phyloP scores from a whole-genome alignment of 345 rosid species.

The Sapria himalayana region DNA sequence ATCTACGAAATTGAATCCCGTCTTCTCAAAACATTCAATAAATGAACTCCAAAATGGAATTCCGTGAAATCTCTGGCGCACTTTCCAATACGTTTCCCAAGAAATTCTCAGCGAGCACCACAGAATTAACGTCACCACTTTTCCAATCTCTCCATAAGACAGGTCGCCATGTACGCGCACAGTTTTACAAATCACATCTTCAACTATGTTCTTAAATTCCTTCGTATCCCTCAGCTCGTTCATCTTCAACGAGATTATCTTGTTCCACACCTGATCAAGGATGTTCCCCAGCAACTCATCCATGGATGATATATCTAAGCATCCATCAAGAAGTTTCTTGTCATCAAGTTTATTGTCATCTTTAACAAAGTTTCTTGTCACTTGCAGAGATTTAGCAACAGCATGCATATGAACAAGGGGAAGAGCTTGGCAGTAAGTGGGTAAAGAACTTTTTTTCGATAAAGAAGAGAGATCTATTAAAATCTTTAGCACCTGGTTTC shows the following conservation, averaged over 20 bases:
- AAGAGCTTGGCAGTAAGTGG: constrained; percentile 10
- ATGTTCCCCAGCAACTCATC: no score
- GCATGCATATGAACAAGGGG: constrained; percentile 11
- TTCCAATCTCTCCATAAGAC: constrained; percentile 22
- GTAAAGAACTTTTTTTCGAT: constrained; percentile 3
- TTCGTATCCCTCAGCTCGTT: constrained; percentile 16
- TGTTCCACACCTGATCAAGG: no score
- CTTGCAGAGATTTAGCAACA: constrained; percentile 21
- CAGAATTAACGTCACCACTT: constrained; percentile 16
- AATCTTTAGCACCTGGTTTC: constrained; percentile 13
- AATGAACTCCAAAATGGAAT: constrained; percentile 16
- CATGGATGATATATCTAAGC: no score
- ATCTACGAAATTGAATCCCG: background rate
- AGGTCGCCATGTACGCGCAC: constrained; percentile 1
- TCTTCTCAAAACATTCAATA: constrained; percentile 6
- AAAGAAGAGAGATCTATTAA: constrained; percentile 11
- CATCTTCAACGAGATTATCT: no score
- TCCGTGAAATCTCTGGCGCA: constrained; percentile 3
- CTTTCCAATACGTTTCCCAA: constrained; percentile 1
- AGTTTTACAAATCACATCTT: constrained; percentile 7
- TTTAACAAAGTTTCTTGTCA: no score
- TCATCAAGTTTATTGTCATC: no score
- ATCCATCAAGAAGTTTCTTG: no score
- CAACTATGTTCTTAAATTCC: constrained; percentile 7
- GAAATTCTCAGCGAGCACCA: constrained; percentile 15